Base-by-base conservation (phyloP, 768 basidiomycete species). In the Tulasnella sp. region DNA sequence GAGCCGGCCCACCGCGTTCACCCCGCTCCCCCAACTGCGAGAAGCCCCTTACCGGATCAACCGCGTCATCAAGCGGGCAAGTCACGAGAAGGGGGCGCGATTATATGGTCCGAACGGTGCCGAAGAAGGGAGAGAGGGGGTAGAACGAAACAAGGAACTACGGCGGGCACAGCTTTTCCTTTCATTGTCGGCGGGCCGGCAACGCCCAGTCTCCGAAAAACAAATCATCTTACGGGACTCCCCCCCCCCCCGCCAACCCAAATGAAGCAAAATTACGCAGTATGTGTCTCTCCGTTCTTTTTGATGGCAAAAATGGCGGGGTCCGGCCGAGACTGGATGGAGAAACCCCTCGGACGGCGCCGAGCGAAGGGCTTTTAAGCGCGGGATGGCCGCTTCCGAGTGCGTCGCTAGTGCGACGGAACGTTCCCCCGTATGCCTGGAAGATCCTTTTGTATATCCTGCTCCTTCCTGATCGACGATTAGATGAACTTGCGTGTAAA, bases 101-200 rank as follows among this genome's bases (percentile, higher is more conserved):
- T 10, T n/a, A 27, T 14, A 68, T 31, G 62, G 62, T 68, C 62
- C 62, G 62, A 36, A 36, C 52, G 52, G 52, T 52, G 62, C 62
- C 62, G 62, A 68, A 31, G 14, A 62, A 68, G 62, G 7, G 18
- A 68, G 34, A 18, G 62, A 18, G 62, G 27, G 31, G n/a, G 24
- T 24, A n/a, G 56, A 4, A 58, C 14, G n/a, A n/a, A 52, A 52
- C 52, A 68, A 68, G 62, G 62, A 68, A 68, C 62, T 34, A 68
- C 62, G 62, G 36, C 31, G 62, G 62, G 62, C 62, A 68, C 62
- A 68, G 62, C 62, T 68, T 68, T 68, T 68, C n/a, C 31, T 68
- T 68, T 68, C 31, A 31, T 68, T 36, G 62, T 68, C 62, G 62
- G 62, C 62, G 9, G 31, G 62, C 31, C 62, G 62, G 62, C 62